Evolutionary conservation across 2,329 filamentous ascomycete species (phyloP).

Genomic region (Coniochaeta prunicola): DNA sequence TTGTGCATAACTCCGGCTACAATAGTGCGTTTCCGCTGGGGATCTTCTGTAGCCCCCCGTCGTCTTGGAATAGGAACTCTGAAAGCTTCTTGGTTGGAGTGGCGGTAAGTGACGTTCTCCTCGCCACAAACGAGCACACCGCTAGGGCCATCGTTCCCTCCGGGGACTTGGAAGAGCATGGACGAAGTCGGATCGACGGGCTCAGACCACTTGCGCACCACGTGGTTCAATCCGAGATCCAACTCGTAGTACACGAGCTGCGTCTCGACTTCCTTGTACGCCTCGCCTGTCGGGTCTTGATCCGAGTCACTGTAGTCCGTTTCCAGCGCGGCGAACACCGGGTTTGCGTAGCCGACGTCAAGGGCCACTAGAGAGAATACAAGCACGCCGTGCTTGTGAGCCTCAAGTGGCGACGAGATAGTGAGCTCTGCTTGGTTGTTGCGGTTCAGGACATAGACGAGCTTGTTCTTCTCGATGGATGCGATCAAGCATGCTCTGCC

Average conservation of each 20-base stretch:
- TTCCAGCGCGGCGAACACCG: constrained; percentile 91
- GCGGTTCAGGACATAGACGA: constrained; percentile 96
- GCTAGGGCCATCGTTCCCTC: constrained; percentile 86
- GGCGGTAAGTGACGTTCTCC: constrained; percentile 93
- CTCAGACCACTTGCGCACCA: constrained; percentile 94
- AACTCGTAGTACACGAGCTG: constrained; percentile 95
- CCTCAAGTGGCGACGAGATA: constrained; percentile 94
- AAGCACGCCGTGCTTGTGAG: constrained; percentile 85
- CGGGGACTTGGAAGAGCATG: constrained; percentile 90
- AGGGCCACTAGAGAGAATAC: constrained; percentile 83
- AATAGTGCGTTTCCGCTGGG: constrained; percentile 80
- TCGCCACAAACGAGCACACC: constrained; percentile 92
- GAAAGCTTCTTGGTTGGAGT: constrained; percentile 87
- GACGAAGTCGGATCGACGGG: constrained; percentile 84
- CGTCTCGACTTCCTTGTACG: constrained; percentile 76
- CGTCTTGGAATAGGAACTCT: constrained; percentile 83
- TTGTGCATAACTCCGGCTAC: constrained; percentile 95
- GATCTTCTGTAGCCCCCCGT: constrained; percentile 83
- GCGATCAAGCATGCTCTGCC: constrained; percentile 92
- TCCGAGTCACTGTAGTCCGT: constrained; percentile 89
- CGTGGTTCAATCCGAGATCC: constrained; percentile 92
- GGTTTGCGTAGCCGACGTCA: constrained; percentile 95
- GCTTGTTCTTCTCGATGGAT: constrained; percentile 96
- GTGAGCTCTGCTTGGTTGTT: constrained; percentile 91
- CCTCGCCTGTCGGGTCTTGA: constrained; percentile 80